Evolutionary conservation across 1,284 basidiomycete species (phyloP).

Genomic region (Fomitopsis palustris): DNA sequence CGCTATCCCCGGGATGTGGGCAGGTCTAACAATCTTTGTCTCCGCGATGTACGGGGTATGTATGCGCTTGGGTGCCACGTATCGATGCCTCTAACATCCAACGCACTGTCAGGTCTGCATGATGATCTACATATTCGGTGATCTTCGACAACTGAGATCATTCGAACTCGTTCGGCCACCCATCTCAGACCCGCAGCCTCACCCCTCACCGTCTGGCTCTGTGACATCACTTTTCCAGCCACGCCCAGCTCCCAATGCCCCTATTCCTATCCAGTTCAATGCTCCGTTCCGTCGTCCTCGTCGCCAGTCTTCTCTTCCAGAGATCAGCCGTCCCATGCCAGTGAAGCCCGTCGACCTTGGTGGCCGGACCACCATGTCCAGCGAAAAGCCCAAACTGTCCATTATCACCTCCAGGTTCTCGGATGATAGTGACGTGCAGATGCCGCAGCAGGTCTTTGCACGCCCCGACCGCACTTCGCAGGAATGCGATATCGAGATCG

Average conservation of each 20-base stretch:
- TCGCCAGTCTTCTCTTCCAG: not conserved
- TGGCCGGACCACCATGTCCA: not conserved
- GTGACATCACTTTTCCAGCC: not conserved
- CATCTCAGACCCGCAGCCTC: conserved; percentile 45
- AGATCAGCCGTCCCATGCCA: conserved; percentile 1
- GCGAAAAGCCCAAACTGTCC: conserved; percentile 11
- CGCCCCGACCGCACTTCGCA: conserved; percentile 1
- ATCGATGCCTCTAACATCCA: not conserved
- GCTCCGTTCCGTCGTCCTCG: conserved; percentile 1
- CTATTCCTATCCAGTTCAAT: not conserved
- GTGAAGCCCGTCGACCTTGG: not conserved
- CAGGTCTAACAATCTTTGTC: conserved; percentile 61
- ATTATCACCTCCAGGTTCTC: conserved; percentile 10
- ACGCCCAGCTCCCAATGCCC: not conserved
- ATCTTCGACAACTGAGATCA: conserved; percentile 71
- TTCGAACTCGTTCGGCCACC: conserved; percentile 69
- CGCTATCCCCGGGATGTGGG: conserved; percentile 65
- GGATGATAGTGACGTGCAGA: conserved; percentile 1
- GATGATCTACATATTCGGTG: conserved; percentile 79
- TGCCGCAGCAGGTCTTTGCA: conserved; percentile 1
- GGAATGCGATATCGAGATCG: not conserved
- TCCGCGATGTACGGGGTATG: conserved; percentile 60
- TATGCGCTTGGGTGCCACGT: not conserved
- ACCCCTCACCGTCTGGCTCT: conserved; percentile 16
- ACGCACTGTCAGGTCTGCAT: conserved; percentile 36